phyloP scores from a whole-genome alignment of 1,284 basidiomycete genomes.

The Rhodotorula sp. region DNA sequence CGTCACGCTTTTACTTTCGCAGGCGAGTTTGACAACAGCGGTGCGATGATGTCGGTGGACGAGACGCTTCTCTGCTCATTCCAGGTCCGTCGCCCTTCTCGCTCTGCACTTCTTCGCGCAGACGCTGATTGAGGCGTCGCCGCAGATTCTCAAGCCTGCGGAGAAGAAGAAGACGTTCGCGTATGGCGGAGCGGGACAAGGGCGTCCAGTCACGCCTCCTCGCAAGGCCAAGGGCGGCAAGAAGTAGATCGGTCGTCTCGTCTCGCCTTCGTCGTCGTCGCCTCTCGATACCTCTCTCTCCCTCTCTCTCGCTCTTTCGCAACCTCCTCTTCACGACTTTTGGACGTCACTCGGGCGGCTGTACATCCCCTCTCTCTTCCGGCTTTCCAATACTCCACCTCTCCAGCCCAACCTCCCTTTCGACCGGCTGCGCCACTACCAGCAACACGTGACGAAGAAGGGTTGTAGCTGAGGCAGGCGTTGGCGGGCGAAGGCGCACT shows the following conservation, averaged over 20 bases:
- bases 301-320: not conserved
- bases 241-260: constrained; percentile 15
- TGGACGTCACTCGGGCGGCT: not conserved
- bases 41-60: constrained; percentile 99
- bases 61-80: constrained; percentile 97
- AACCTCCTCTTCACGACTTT: not conserved
- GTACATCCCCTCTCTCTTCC: not conserved
- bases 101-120: not conserved
- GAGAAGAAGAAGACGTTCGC: constrained; percentile 91
- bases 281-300: no score
- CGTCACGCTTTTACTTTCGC: constrained; percentile 44
- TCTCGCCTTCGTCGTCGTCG: not conserved
- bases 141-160: constrained; percentile 92
- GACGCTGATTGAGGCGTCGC: not conserved
- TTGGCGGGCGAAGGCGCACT: not conserved
- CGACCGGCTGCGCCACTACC: not conserved
- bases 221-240: constrained; percentile 54
- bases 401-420: not conserved
- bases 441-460: not conserved
- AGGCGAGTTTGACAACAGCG: constrained; percentile 85
- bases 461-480: not conserved
- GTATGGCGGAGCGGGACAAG: constrained; percentile 49
- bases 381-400: not conserved
- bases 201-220: constrained; percentile 57
- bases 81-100: constrained; percentile 64